Base-by-base conservation (phyloP, 441 rosid genomes). In the Adansonia madagascariensis region DNA sequence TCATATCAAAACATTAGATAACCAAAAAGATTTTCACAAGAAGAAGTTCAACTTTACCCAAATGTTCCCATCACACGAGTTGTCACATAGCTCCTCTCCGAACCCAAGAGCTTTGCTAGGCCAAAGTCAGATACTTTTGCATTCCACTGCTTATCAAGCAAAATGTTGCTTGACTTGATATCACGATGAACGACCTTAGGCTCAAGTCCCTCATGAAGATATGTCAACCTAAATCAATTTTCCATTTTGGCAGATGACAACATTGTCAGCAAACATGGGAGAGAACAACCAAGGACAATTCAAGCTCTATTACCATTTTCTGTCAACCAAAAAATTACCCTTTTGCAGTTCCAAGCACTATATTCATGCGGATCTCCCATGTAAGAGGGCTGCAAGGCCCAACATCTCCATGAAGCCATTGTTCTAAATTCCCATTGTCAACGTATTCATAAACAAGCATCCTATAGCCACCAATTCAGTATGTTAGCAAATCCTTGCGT, bases 61-160 rank as follows among this genome's bases (percentile, higher is more conserved):
- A 95, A 93, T 59, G 98, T 92, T 74, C 98, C 98, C 98, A 93
- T 93, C 66, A 95, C 98, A 22, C 98, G 98, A 73, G 98, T 91
- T 31, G 98, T 91, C 80, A 93, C 91, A 56, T 89, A 92, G 78
- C 94, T 93, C 85, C 84, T 86, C 77, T 91, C 97, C 0, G 98
- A 88, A 65, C 91, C 91, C 78, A 95, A 85, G 6, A 95, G 92
- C 87, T 93, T 95, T 6, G 98, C 98, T 52, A 95, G 80, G 75
- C 98, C 98, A 84, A 95, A 95, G 74, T 95, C 98, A 0, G 98
- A 95, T 64, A 93, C 96, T 79, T 93, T 93, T 0, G 98, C 69
- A 81, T 90, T 93, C 98, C 98, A 95, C 81, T 83, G 90, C 88
- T 85, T 91, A 83, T 95, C 97, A 4, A 93, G 92, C 83, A 95